Percentiles rank a stretch among this genome's conserved stretches.
These are phyloP conservation scores for Forsythia viridissima DNA, from an alignment of 257 asterid species.

Conservation along the genomic window DNA sequence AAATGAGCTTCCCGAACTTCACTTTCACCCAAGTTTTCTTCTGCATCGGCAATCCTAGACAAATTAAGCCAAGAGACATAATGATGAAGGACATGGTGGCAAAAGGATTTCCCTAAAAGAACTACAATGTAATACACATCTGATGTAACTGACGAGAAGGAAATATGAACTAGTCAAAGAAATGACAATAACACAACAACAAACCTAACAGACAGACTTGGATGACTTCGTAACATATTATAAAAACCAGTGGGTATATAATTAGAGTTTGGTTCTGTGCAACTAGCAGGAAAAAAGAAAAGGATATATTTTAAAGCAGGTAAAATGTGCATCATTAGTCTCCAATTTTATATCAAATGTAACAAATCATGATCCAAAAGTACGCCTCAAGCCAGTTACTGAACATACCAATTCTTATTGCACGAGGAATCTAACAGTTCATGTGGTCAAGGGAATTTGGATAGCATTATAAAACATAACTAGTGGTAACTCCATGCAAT, in stretches of 20 bases:
- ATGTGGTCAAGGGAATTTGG: neutral
- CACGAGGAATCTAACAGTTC: neutral
- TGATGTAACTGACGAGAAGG: neutral
- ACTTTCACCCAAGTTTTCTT: constrained; percentile 93
- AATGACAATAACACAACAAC: neutral
- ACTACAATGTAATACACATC: neutral
- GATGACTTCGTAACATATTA: neutral
- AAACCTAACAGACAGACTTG: neutral
- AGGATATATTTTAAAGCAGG: neutral
- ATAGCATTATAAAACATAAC: neutral
- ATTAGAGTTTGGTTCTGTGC: neutral
- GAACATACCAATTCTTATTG: neutral
- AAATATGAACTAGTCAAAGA: neutral
- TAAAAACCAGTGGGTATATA: neutral
- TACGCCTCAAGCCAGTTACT: neutral
- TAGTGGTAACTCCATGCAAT: neutral
- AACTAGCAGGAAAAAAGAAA: neutral
- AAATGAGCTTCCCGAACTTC: constrained; percentile 97
- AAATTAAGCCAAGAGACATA: constrained; percentile 25
- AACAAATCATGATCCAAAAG: neutral
- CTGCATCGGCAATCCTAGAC: constrained; percentile 88
- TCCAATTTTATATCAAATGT: neutral
- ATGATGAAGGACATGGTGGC: neutral
- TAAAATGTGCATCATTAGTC: neutral
- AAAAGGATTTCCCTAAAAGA: neutral